phyloP scores from a whole-genome alignment of 306 rosid genomes.

The Ceratonia siliqua region DNA sequence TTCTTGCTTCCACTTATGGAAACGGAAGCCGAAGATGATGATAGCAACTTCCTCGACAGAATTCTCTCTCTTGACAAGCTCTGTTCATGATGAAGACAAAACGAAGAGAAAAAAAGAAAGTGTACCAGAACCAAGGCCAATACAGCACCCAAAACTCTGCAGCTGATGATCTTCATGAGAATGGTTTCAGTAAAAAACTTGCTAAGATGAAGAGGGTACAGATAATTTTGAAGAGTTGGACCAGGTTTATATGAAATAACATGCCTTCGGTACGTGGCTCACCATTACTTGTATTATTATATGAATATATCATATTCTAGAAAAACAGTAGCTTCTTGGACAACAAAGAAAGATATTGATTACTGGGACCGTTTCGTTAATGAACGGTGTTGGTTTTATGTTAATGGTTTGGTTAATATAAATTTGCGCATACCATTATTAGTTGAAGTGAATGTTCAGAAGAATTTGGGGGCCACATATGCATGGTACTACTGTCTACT shows the following conservation, averaged over 20 bases:
- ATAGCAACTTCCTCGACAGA: slow-evolving; percentile 48
- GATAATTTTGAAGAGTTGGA: slow-evolving; percentile 34
- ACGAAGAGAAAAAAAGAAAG: slow-evolving; percentile 38
- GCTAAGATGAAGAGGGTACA: slow-evolving; percentile 14
- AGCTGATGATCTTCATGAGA: slow-evolving; percentile 41
- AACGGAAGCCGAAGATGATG: slow-evolving; percentile 34
- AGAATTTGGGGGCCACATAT: neutral
- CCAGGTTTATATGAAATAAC: slow-evolving; percentile 34
- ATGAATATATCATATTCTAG: neutral
- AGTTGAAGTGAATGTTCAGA: neutral
- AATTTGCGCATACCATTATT: neutral
- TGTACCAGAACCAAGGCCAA: slow-evolving; percentile 43
- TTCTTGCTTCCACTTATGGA: slow-evolving; percentile 37
- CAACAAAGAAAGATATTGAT: slow-evolving; percentile 1
- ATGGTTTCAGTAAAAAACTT: slow-evolving; percentile 24
- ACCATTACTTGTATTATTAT: slow-evolving; percentile 28
- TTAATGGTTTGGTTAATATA: slow-evolving; percentile 22
- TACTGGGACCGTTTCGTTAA: neutral
- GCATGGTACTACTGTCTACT: too few species aligned
- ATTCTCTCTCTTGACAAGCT: slow-evolving; percentile 26
- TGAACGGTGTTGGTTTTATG: slow-evolving; percentile 7
- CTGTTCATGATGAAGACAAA: slow-evolving; percentile 36
- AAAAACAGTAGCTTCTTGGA: neutral
- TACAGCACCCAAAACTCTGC: slow-evolving; percentile 37
- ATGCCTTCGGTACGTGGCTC: slow-evolving; percentile 52